Conservation (phyloP, 768 basidiomycete genomes). For the Austroboletus eburneus region DNA sequence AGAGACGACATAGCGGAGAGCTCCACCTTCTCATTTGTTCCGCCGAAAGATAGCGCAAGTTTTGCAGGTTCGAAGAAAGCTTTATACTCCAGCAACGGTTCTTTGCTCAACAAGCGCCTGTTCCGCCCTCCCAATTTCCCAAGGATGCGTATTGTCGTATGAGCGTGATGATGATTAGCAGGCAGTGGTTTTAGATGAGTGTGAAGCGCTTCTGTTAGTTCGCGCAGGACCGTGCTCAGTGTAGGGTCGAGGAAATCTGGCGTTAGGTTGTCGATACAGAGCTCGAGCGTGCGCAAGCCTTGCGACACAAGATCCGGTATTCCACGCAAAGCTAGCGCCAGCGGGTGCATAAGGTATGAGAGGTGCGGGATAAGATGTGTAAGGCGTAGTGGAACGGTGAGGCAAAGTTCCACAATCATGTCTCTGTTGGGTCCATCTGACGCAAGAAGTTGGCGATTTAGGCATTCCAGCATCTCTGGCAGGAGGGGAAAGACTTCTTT, state of each 20-base stretch:
- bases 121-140: constrained; percentile 97
- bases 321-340: constrained; percentile 86
- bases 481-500: constrained; percentile 94
- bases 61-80: constrained; percentile 68
- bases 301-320: constrained; percentile 89
- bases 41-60: constrained; percentile 70
- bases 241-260: constrained; percentile 98
- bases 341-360: constrained; percentile 92
- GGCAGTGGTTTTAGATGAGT: constrained; percentile 88
- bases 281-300: constrained; percentile 91
- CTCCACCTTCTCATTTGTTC: constrained; percentile 58
- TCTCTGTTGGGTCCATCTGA: constrained; percentile 82
- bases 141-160: constrained; percentile 92
- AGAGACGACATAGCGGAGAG: constrained; percentile 62
- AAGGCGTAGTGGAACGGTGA: constrained; percentile 92
- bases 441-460: constrained; percentile 84
- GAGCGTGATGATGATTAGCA: constrained; percentile 82
- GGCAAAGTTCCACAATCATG: constrained; percentile 93
- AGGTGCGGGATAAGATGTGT: constrained; percentile 96
- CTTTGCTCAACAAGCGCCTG: constrained; percentile 76
- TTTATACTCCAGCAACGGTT: constrained; percentile 69
- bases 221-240: constrained; percentile 84
- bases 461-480: constrained; percentile 93
- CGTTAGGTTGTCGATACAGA: constrained; percentile 99
- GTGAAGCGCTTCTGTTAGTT: constrained; percentile 93